Conservation (phyloP, 2,329 filamentous ascomycete species). For the Thermochaetoides dissita region DNA sequence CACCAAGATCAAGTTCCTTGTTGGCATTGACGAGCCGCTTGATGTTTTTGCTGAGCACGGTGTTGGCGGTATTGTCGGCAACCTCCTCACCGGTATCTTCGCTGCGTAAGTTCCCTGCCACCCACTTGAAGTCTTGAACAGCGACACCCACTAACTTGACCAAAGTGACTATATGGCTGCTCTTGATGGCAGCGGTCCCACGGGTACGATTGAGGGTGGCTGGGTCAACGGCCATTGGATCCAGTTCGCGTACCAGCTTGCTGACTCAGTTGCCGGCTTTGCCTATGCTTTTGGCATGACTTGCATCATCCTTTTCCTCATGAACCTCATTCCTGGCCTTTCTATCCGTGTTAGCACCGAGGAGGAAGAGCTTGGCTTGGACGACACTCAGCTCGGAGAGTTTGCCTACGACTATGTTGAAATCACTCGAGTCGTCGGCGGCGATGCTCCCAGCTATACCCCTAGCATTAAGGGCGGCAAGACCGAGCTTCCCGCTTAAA, state of each 20-base stretch:
- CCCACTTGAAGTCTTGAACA: neutral
- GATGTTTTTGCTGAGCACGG: constrained; percentile 87
- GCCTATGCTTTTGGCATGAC: constrained; percentile 54
- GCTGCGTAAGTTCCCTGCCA: constrained; percentile 40
- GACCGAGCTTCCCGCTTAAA: constrained; percentile 10
- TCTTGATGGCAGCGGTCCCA: constrained; percentile 58
- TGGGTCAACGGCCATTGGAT: constrained; percentile 60
- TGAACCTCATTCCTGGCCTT: constrained; percentile 58
- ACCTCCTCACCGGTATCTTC: constrained; percentile 66
- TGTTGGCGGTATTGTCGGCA: constrained; percentile 68
- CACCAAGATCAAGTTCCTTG: constrained; percentile 64
- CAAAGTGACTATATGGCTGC: constrained; percentile 53
- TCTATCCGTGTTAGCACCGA: constrained; percentile 53
- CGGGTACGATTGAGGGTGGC: constrained; percentile 42
- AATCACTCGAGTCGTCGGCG: constrained; percentile 29
- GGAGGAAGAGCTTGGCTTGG: constrained; percentile 55
- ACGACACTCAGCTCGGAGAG: constrained; percentile 66
- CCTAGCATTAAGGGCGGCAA: constrained; percentile 12
- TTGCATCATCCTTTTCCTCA: constrained; percentile 53
- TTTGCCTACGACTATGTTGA: constrained; percentile 78
- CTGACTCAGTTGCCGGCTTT: constrained; percentile 50
- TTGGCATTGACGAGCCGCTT: constrained; percentile 74
- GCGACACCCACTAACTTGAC: constrained; percentile 5
- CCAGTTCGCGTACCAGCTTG: constrained; percentile 58
- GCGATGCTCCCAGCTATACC: constrained; percentile 10